phyloP scores from a whole-genome alignment of 2,329 filamentous ascomycete species.

The Neoscytalidium dimidiatum region DNA sequence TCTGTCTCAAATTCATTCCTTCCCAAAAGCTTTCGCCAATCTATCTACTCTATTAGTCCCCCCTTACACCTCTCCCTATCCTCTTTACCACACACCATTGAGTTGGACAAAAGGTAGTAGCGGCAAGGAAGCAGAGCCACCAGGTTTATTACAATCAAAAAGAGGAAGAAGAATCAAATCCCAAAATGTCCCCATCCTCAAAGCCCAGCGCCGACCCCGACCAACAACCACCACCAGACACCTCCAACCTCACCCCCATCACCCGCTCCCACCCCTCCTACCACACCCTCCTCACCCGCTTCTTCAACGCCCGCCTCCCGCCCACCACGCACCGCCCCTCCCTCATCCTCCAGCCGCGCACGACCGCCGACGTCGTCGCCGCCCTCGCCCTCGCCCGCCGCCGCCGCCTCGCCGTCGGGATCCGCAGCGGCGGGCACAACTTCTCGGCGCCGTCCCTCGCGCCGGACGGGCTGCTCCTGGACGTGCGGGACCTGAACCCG shows the following conservation, averaged over 20 bases:
- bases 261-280: background rate
- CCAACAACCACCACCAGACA: background rate
- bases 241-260: background rate
- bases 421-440: constrained; percentile 26
- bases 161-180: too few relatives aligned
- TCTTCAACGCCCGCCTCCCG: constrained; percentile 2
- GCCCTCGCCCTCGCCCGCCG: background rate
- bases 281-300: background rate
- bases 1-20: too few relatives aligned
- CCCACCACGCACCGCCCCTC: background rate
- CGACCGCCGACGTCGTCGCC: background rate
- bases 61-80: too few relatives aligned
- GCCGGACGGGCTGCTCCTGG: constrained; percentile 25
- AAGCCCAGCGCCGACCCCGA: too few relatives aligned
- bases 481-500: constrained; percentile 24
- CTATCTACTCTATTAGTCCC: too few relatives aligned
- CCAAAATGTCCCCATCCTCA: too few relatives aligned
- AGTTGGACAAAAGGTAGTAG: too few relatives aligned
- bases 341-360: background rate
- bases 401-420: background rate
- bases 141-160: too few relatives aligned
- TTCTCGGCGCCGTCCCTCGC: constrained; percentile 23
- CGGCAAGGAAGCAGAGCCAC: too few relatives aligned
- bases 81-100: too few relatives aligned
- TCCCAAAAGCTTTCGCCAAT: too few relatives aligned